These are phyloP conservation scores for Aegilops sharonensis DNA, from an alignment of 176 grass and related monocot genomes.

Conservation along the genomic window DNA sequence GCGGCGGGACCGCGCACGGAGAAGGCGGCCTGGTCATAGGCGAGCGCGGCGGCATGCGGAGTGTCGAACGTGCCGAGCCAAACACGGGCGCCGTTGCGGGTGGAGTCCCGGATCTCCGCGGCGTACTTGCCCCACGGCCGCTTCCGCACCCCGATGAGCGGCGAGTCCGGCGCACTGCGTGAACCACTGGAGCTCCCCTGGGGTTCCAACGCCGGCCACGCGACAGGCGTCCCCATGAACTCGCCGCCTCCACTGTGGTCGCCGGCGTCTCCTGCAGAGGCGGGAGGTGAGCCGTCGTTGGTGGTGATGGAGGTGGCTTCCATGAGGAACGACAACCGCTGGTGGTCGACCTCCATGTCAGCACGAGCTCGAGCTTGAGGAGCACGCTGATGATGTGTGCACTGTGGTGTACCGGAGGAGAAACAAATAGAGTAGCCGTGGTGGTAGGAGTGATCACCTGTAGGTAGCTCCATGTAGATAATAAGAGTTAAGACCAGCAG, in stretches of 20 bases:
- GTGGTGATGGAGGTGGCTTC: not conserved
- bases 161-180: not conserved
- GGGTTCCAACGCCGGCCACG: not conserved
- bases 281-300: not conserved
- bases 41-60: constrained; percentile 56
- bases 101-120: constrained; percentile 54
- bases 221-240: not conserved
- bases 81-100: constrained; percentile 43
- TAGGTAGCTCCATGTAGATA: not conserved
- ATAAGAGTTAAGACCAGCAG: not conserved
- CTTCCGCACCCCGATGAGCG: constrained; percentile 34
- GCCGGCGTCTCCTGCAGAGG: not conserved
- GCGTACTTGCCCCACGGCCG: constrained; percentile 64
- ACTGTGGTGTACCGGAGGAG: not conserved
- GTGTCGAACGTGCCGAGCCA: constrained; percentile 75
- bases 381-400: not conserved
- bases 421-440: not conserved
- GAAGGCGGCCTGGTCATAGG: constrained; percentile 67
- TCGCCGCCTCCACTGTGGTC: not conserved
- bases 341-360: not conserved
- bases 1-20: not conserved
- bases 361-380: not conserved
- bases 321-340: not conserved
- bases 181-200: not conserved
- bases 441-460: not conserved